Percentiles rank a stretch among this genome's conserved stretches.
Conservation (phyloP, 2,329 filamentous ascomycete species). For the Lasiodiplodia hormozganensis region DNA sequence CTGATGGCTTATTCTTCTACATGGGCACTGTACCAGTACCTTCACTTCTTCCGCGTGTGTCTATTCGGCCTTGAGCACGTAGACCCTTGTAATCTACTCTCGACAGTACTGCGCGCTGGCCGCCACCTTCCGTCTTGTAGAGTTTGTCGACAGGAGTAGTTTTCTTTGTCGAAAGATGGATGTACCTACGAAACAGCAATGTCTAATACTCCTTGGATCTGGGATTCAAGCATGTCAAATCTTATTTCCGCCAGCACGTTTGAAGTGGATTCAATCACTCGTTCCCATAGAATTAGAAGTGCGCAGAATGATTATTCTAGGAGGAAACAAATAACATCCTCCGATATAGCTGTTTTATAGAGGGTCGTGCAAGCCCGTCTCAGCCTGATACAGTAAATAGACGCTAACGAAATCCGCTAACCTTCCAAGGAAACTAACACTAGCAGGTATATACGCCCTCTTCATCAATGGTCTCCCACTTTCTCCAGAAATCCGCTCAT, state of each 20-base stretch:
- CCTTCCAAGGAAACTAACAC: no score
- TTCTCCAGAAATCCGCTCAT: background rate
- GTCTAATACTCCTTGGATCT: slow-evolving; percentile 12
- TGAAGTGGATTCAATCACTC: background rate
- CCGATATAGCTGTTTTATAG: no score
- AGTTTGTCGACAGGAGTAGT: slow-evolving; percentile 16
- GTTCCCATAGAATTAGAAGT: no score
- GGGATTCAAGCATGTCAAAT: background rate
- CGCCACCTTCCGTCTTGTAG: slow-evolving; percentile 12
- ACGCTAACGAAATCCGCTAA: no score
- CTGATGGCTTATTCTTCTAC: slow-evolving; percentile 7
- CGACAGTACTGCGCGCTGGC: slow-evolving; percentile 23
- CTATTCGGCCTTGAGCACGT: slow-evolving; percentile 4
- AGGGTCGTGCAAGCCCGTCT: no score
- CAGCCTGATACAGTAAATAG: no score
- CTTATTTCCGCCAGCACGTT: background rate
- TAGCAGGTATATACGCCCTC: no score
- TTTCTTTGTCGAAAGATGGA: background rate
- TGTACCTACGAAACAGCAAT: slow-evolving; percentile 23
- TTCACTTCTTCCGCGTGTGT: slow-evolving; percentile 7
- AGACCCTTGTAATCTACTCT: slow-evolving; percentile 26
- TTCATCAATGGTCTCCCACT: background rate
- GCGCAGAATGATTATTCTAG: no score
- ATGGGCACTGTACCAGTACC: slow-evolving; percentile 17
- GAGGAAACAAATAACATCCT: no score